Percentiles rank a stretch among this genome's conserved stretches.
Conservation (phyloP, 352 stramenopile genomes). For the Plasmopara viticola region DNA sequence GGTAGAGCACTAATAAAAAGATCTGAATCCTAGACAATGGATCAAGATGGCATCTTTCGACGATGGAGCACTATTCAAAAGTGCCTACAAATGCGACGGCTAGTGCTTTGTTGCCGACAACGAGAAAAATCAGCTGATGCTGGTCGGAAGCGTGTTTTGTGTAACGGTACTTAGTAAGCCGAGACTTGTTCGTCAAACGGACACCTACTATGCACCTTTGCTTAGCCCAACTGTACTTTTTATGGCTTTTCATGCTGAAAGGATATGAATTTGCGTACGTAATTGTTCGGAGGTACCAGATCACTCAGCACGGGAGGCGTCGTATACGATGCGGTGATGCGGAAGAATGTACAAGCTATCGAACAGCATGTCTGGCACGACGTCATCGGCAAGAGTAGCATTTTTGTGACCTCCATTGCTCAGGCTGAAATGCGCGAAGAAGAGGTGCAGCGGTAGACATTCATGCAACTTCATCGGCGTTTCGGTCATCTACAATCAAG, state of each 20-base stretch:
- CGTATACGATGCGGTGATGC: background rate
- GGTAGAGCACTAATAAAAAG: background rate
- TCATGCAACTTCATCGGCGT: background rate
- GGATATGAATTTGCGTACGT: background rate
- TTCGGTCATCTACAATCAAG: background rate
- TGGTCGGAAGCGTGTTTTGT: background rate
- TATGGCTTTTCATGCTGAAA: background rate
- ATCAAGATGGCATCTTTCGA: background rate
- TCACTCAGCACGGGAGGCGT: background rate
- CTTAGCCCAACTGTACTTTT: background rate
- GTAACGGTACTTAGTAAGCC: background rate
- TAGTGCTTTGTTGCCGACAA: background rate
- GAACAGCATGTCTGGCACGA: background rate
- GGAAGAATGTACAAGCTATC: background rate
- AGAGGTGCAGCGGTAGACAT: background rate
- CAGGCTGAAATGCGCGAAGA: background rate
- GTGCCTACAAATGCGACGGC: background rate
- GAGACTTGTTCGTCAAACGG: background rate
- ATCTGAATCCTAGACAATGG: background rate
- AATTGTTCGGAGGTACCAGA: background rate
- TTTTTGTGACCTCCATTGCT: background rate
- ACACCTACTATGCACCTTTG: background rate
- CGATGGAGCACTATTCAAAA: background rate
- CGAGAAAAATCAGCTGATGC: background rate
- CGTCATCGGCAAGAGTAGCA: background rate